A percentile compares a stretch with the other conserved stretches of the same genome.
Conservation (phyloP, 257 asterid species). For the Salvia splendens region DNA sequence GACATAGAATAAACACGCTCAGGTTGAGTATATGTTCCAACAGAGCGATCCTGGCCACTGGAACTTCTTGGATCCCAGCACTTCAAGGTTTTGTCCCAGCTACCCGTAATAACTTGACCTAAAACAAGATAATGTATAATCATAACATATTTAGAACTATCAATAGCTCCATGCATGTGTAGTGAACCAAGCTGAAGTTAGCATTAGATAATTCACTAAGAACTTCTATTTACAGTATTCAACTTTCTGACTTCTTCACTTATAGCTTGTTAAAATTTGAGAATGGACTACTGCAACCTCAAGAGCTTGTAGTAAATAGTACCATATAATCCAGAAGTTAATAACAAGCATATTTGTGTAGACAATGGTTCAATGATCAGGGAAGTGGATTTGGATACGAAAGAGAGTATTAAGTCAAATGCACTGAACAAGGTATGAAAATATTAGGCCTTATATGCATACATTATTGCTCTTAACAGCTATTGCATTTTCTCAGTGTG, state of each 20-base stretch:
- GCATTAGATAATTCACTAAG: not conserved
- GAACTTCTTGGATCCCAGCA: constrained; percentile 99
- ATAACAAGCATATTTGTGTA: no score
- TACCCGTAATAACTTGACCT: constrained; percentile 99
- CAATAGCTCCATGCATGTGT: constrained; percentile 18
- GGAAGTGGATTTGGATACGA: not conserved
- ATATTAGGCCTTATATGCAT: not conserved
- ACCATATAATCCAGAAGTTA: not conserved
- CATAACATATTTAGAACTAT: constrained; percentile 34
- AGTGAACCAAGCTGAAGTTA: not conserved
- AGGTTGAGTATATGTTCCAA: constrained; percentile 87
- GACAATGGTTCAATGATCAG: no score
- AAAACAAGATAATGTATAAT: constrained; percentile 11
- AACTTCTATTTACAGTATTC: not conserved
- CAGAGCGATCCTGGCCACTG: constrained; percentile 84
- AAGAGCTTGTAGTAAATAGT: not conserved
- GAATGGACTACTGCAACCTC: not conserved
- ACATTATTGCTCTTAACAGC: not conserved
- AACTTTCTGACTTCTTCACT: not conserved
- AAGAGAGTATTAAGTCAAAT: not conserved
- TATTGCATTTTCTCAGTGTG: not conserved
- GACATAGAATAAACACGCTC: constrained; percentile 96
- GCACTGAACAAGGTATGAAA: not conserved
- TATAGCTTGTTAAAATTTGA: constrained; percentile 7
- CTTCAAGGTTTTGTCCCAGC: constrained; percentile 96